Base-by-base conservation (phyloP, 73 alveolate species). In the Urostyla sp. region DNA sequence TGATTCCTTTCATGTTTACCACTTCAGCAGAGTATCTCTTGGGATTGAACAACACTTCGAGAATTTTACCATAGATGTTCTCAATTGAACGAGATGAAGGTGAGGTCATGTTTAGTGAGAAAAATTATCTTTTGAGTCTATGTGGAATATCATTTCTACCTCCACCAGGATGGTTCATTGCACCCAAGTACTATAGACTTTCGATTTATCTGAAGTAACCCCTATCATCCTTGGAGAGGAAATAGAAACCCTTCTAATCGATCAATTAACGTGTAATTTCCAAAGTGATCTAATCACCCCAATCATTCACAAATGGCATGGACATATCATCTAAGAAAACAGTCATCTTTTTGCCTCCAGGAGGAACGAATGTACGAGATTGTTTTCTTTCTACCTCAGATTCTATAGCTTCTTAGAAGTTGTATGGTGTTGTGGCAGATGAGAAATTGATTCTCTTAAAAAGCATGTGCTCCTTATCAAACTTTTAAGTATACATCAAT, bases 101-200 rank as follows among this genome's bases (percentile, higher is more conserved):
- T 61, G 98, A 92, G 50, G 98, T 97, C 99, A 98, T 97, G 95
- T 98, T 98, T 85, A 98, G 94, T 75, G 93, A 77, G 93, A 98
- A 96, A 98, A 97, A 97, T 91, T 97, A 97, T 79, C 99, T 88
- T 94, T 98, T 98, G 57, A 96, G 92, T 87, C 99, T 96, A 92
- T 96, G 92, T 43, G 99, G 99, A 88, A 98, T 98, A 92, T 98
- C 99, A 81, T 98, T 98, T 80, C 98, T 89, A 84, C 99, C 99
- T 77, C 99, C 99, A 84, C 99, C 99, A 11, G 99, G 99, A 84
- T 98, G 99, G 72, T 96, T 91, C 99, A 98, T 98, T 53, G 99
- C 99, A 38, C 99, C 99, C 56, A 98, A 92, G 89, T 89, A 98
- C 81, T 93, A 96, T 72, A 98, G 95, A 54, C 94, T 94, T 72